phyloP scores from a whole-genome alignment of 805 yeast species.

The Zygosaccharomyces siamensis region DNA sequence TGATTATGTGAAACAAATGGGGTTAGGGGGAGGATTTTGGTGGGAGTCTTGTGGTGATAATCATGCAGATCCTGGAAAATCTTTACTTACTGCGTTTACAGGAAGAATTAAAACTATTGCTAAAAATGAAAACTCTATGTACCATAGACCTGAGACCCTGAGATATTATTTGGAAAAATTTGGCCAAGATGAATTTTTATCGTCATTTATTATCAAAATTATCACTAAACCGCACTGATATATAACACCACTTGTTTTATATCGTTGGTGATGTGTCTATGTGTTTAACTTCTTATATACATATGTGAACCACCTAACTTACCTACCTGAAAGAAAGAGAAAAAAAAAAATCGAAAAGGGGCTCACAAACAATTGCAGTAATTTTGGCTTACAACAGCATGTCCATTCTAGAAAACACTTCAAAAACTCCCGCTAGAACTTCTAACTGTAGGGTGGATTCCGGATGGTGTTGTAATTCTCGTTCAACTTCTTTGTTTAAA shows the following conservation, averaged over 20 bases:
- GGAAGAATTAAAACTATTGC: conserved; percentile 18
- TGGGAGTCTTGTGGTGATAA: conserved; percentile 90
- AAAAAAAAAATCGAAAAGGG: neutral
- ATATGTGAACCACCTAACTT: conserved; percentile 2
- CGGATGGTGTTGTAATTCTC: conserved; percentile 42
- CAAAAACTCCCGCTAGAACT: conserved; percentile 86
- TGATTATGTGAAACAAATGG: conserved; percentile 42
- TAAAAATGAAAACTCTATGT: conserved; percentile 16
- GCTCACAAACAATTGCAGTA: neutral
- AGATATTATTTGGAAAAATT: conserved; percentile 20
- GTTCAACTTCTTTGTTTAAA: conserved; percentile 43
- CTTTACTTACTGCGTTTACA: conserved; percentile 46
- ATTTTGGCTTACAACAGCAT: conserved; percentile 52
- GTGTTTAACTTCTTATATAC: conserved; percentile 6
- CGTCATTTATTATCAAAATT: conserved; percentile 8
- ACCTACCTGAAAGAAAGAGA: neutral
- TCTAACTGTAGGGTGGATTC: conserved; percentile 66
- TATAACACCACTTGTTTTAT: neutral
- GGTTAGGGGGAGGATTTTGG: conserved; percentile 84
- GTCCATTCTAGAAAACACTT: conserved; percentile 90
- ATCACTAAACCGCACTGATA: neutral
- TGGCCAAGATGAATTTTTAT: conserved; percentile 19
- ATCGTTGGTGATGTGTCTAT: neutral
- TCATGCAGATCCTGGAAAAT: conserved; percentile 30
- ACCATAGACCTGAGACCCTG: conserved; percentile 12